These are phyloP conservation scores for Syzygium grande DNA, from an alignment of 345 rosid species.

Conservation along the genomic window DNA sequence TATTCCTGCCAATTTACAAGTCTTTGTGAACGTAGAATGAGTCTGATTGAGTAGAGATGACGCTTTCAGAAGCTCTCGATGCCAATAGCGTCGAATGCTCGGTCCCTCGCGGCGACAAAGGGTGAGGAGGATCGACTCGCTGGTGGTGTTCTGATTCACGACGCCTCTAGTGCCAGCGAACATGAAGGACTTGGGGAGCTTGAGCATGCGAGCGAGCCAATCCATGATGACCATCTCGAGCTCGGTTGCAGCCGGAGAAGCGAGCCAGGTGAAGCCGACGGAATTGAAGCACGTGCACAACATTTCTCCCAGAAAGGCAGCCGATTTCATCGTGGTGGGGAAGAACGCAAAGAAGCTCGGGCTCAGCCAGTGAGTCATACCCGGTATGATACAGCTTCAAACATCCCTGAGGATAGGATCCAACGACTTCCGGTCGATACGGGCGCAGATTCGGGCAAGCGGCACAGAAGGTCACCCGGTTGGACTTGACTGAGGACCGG, in stretches of 20 bases:
- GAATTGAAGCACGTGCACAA: constrained; percentile 29
- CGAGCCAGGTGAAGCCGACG: constrained; percentile 35
- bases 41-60: constrained; percentile 32
- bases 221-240: constrained; percentile 38
- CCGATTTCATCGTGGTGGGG: constrained; percentile 17
- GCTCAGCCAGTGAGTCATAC: constrained; percentile 43
- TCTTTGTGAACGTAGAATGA: constrained; percentile 25
- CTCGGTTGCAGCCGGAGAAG: constrained; percentile 33
- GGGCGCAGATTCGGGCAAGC: constrained; percentile 22
- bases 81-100: not conserved
- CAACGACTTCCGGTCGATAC: constrained; percentile 15
- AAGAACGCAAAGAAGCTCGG: constrained; percentile 40
- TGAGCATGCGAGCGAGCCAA: constrained; percentile 29
- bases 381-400: constrained; percentile 24
- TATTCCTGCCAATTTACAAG: constrained; percentile 26
- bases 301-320: constrained; percentile 35
- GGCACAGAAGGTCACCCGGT: constrained; percentile 17
- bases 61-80: constrained; percentile 7
- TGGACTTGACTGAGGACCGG: constrained; percentile 42
- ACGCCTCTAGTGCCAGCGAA: constrained; percentile 31
- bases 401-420: constrained; percentile 18
- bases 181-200: constrained; percentile 23
- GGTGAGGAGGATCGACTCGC: constrained; percentile 28
- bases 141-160: constrained; percentile 28
- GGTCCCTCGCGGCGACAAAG: constrained; percentile 29